Evolutionary conservation across 2,329 filamentous ascomycete species (phyloP).

Genomic region (Alternaria incomplexa): DNA sequence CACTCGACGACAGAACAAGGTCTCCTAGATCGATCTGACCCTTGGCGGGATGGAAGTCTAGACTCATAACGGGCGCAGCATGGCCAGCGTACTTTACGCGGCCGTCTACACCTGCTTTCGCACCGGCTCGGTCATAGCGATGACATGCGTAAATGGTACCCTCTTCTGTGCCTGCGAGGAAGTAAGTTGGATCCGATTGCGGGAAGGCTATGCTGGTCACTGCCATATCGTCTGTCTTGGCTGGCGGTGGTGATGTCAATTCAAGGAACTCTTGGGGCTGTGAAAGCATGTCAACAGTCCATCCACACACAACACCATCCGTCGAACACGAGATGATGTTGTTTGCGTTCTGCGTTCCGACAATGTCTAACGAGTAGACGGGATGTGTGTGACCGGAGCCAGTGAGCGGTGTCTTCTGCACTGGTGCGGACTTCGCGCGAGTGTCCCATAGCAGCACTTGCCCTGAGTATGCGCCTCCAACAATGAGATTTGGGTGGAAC

Average conservation of each 20-base stretch:
- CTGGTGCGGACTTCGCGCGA: conserved; percentile 78
- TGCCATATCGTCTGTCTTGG: conserved; percentile 87
- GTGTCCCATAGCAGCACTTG: conserved; percentile 98
- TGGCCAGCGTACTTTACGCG: conserved; percentile 89
- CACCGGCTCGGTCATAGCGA: conserved; percentile 93
- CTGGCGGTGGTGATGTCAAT: conserved; percentile 79
- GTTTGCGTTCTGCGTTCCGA: conserved; percentile 97
- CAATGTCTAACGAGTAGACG: conserved; percentile 92
- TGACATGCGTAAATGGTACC: conserved; percentile 96
- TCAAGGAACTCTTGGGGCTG: conserved; percentile 95
- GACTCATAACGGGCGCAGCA: conserved; percentile 91
- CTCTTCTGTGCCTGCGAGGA: conserved; percentile 95
- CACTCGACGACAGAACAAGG: conserved; percentile 84
- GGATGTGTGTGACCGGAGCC: conserved; percentile 96
- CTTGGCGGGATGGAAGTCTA: conserved; percentile 91
- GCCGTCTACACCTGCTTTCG: conserved; percentile 92
- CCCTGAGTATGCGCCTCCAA: conserved; percentile 94
- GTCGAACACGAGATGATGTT: conserved; percentile 98
- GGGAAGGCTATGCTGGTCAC: conserved; percentile 96
- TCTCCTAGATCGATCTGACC: conserved; percentile 95
- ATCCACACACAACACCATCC: conserved; percentile 94
- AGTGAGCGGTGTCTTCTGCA: conserved; percentile 94
- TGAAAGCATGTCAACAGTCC: conserved; percentile 97
- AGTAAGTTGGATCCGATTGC: conserved; percentile 93
- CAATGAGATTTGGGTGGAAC: conserved; percentile 94